A percentile compares a stretch with the other conserved stretches of the same genome.
phyloP scores from a whole-genome alignment of 768 basidiomycete genomes.

The Naganishia kalamii region DNA sequence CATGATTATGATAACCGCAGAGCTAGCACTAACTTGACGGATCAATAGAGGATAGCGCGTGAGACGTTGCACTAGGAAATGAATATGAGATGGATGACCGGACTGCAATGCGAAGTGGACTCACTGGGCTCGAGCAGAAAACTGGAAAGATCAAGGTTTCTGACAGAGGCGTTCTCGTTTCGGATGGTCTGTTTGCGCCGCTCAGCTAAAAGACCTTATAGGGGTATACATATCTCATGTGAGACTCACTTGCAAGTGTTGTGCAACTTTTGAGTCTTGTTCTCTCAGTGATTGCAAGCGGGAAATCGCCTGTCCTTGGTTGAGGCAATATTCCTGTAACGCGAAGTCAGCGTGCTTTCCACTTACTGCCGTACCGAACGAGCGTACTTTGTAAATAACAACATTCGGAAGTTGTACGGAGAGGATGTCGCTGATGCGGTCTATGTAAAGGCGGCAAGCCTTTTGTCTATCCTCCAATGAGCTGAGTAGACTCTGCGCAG shows the following conservation, averaged over 20 bases:
- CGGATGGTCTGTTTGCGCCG: constrained; percentile 56
- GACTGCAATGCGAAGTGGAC: constrained; percentile 30
- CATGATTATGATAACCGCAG: not conserved
- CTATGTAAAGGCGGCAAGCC: constrained; percentile 82
- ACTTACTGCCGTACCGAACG: not conserved
- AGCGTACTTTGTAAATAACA: constrained; percentile 67
- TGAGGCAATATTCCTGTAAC: constrained; percentile 75
- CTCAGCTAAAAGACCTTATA: not conserved
- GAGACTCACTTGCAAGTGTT: constrained; percentile 50
- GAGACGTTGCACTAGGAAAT: constrained; percentile 70
- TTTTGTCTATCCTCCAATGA: constrained; percentile 86
- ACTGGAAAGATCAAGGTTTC: constrained; percentile 81
- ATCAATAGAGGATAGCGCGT: constrained; percentile 89
- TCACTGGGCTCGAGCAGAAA: constrained; percentile 85
- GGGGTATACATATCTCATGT: not conserved
- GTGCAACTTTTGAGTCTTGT: constrained; percentile 59
- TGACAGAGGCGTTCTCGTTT: constrained; percentile 62
- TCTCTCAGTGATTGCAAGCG: constrained; percentile 68
- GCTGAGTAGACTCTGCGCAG: constrained; percentile 64
- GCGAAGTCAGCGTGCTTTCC: not conserved
- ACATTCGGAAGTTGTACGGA: constrained; percentile 68
- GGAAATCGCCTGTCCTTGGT: constrained; percentile 71
- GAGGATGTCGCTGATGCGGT: constrained; percentile 79
- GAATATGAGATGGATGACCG: not conserved
- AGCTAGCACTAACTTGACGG: constrained; percentile 54